Conservation (phyloP, 768 basidiomycete species). For the Trametes coccinea region DNA sequence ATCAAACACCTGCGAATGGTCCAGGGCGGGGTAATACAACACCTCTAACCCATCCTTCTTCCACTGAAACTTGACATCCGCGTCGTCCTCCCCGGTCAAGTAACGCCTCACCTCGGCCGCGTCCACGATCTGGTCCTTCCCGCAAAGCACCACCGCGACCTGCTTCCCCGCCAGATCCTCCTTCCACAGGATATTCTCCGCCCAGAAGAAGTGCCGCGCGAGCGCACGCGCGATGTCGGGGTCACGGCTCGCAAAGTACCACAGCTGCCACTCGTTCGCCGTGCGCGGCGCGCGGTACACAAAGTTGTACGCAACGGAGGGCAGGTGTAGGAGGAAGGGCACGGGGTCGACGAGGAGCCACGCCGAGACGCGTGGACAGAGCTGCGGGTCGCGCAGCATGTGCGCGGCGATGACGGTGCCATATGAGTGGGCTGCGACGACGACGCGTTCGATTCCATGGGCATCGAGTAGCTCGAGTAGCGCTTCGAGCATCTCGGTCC, state of each 20-base stretch:
- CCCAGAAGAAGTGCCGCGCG: conserved; percentile 65
- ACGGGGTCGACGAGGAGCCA: conserved; percentile 64
- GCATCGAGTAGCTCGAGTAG: conserved; percentile 47
- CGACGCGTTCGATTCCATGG: conserved; percentile 40
- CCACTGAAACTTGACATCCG: conserved; percentile 28
- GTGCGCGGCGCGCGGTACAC: conserved; percentile 53
- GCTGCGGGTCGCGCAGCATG: conserved; percentile 43
- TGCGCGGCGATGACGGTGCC: conserved; percentile 60
- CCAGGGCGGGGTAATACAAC: conserved; percentile 39
- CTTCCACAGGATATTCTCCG: conserved; percentile 59
- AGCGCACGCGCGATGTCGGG: conserved; percentile 61
- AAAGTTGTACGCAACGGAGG: conserved; percentile 65
- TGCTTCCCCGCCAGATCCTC: conserved; percentile 46
- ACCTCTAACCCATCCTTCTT: conserved; percentile 38
- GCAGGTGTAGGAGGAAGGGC: conserved; percentile 61
- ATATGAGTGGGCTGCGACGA: conserved; percentile 60
- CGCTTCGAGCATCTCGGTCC: conserved; percentile 42
- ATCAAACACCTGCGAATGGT: conserved; percentile 46
- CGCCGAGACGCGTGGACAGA: conserved; percentile 40
- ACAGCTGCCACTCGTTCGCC: conserved; percentile 65
- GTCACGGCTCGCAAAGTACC: conserved; percentile 68
- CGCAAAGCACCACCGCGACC: conserved; percentile 40
- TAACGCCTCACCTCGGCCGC: conserved; percentile 40
- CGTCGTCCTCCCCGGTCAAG: conserved; percentile 36
- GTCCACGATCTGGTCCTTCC: conserved; percentile 46